Evolutionary conservation across 2,329 filamentous ascomycete genomes (phyloP), one percentile per base, ranked within the genome.

Genomic region (Lachnellula arida): DNA sequence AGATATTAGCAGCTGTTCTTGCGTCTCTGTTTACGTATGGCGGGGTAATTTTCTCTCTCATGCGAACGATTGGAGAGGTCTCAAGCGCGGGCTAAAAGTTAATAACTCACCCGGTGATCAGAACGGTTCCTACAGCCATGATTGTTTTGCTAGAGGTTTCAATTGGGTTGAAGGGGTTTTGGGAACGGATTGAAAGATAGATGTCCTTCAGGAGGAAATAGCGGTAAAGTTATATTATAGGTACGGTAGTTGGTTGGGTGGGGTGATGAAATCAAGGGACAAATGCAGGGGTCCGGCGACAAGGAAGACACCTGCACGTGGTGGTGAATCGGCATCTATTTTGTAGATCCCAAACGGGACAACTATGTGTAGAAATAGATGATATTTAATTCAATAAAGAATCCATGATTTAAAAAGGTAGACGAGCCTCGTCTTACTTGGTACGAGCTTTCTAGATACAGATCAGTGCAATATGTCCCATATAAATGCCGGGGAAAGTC

Each of bases 91-190:
- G n/a, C 7, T 19, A 19, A 44, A 34, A 7, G n/a, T 19, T 17
- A 34, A 22, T 50, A 46, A 72, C 85, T 78, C 85, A 96, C 92
- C 92, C 92, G 68, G 92, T 92, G 72, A 97, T 85, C 70, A 97
- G 83, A 71, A 96, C 90, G 60, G 91, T 94, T 78, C 91, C 90
- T 65, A 89, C 81, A 72, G 87, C 76, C 90, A 95, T 95, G 62
- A 62, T 77, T 56, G 46, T 19, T 58, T 51, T 25, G 46, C 19
- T 56, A 53, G 56, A 44, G 39, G 40, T 22, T 39, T 46, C 17
- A 22, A 44, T 34, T 9, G 34, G 14, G 8, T 3, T 25, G 49
- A 14, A 14, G 32, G 25, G 12, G 28, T 4, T 49, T 47, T 46
- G 34, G 15, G n/a, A 37, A 34, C 17, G n/a, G 23, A 46, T 25